phyloP scores from a whole-genome alignment of 2,329 filamentous ascomycete genomes.

The Cucurbitaria berberidis region DNA sequence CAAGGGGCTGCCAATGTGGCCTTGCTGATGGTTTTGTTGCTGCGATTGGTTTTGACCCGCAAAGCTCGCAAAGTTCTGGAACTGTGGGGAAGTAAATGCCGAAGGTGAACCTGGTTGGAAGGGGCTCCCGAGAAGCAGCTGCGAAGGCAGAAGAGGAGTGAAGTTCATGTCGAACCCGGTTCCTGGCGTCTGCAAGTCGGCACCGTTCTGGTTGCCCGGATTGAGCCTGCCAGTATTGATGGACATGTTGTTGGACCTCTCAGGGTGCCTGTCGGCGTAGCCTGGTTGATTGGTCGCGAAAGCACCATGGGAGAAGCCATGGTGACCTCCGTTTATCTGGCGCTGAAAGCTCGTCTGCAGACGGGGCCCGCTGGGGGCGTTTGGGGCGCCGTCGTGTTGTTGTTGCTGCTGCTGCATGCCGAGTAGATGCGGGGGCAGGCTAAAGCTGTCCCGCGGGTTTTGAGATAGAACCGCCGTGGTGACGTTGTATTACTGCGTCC shows the following conservation, averaged over 20 bases:
- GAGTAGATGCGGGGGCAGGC: conserved; percentile 82
- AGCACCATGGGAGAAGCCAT: conserved; percentile 90
- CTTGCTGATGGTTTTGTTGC: conserved; percentile 63
- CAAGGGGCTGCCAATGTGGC: conserved; percentile 73
- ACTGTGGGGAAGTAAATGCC: conserved; percentile 88
- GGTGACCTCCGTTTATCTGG: conserved; percentile 70
- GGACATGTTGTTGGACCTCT: conserved; percentile 83
- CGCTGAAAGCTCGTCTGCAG: conserved; percentile 74
- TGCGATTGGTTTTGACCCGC: conserved; percentile 62
- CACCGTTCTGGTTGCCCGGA: conserved; percentile 61
- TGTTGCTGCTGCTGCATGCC: conserved; percentile 95
- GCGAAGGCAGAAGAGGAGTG: conserved; percentile 91
- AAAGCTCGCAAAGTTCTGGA: conserved; percentile 81
- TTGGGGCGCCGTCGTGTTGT: conserved; percentile 73
- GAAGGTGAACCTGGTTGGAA: conserved; percentile 95
- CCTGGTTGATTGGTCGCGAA: conserved; percentile 83
- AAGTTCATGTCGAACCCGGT: conserved; percentile 98
- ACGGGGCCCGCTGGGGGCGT: conserved; percentile 63
- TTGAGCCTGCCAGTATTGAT: conserved; percentile 83
- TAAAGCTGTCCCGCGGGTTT: conserved; percentile 79
- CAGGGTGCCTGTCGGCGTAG: conserved; percentile 85
- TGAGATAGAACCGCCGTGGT: conserved; percentile 84
- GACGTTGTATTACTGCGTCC: conserved; percentile 66
- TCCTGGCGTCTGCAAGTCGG: conserved; percentile 83
- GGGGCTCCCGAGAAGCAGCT: conserved; percentile 91